Evolutionary conservation across 768 basidiomycete species (phyloP).

Genomic region (Termitomyces sp.): DNA sequence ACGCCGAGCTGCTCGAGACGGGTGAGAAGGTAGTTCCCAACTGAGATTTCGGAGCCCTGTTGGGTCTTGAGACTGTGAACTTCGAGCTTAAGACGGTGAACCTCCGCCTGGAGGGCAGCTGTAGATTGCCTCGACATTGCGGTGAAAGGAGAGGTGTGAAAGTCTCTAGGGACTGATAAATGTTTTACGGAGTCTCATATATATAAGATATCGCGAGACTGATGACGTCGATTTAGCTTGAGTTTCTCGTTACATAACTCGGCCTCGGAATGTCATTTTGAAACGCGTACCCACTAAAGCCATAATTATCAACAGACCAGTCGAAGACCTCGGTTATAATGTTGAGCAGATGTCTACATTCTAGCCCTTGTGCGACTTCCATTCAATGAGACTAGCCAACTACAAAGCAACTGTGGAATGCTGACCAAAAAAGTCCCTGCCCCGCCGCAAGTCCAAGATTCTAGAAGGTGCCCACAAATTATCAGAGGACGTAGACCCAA

Average conservation of each 20-base stretch:
- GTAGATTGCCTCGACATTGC: conserved; percentile 19
- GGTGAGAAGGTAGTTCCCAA: conserved; percentile 56
- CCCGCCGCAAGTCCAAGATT: not conserved
- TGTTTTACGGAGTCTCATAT: not conserved
- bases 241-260: conserved; percentile 3
- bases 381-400: not conserved
- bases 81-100: conserved; percentile 45
- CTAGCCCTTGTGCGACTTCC: too few relatives aligned
- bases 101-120: conserved; percentile 39
- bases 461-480: not conserved
- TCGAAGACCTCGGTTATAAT: too few relatives aligned
- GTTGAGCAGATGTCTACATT: too few relatives aligned
- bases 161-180: not conserved
- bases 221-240: conserved; percentile 1
- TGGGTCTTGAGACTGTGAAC: conserved; percentile 32
- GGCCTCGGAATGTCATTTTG: not conserved
- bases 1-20: conserved; percentile 58
- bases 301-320: too few relatives aligned
- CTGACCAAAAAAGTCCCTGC: not conserved
- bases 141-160: not conserved
- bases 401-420: not conserved
- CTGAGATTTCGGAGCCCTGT: conserved; percentile 36
- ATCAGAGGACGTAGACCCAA: not conserved
- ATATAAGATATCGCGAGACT: not conserved
- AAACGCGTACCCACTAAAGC: not conserved